Conservation (phyloP, 768 basidiomycete genomes). For the Suillus ampliporus region DNA sequence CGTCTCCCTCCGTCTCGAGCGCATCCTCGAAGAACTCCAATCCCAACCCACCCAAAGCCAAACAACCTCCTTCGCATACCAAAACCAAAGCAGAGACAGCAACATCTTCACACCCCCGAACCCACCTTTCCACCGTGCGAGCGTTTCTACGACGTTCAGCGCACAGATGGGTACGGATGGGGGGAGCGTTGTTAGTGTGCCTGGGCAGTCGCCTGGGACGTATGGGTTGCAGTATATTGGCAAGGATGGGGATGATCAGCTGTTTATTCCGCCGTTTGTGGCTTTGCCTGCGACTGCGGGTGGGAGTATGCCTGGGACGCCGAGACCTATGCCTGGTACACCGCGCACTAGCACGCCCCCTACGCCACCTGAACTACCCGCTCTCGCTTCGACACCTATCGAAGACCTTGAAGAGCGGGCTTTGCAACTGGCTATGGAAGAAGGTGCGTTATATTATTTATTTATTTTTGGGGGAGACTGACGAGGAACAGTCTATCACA, state of each 20-base stretch:
- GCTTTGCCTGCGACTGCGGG: conserved; percentile 24
- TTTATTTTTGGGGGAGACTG: too few relatives aligned
- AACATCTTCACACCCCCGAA: conserved; percentile 1
- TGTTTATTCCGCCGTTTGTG: conserved; percentile 29
- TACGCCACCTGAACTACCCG: conserved; percentile 12
- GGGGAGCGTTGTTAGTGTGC: conserved; percentile 3
- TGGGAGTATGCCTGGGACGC: conserved; percentile 22
- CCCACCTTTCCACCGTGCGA: conserved; percentile 15
- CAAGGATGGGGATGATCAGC: conserved; percentile 63
- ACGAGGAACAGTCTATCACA: conserved; percentile 52
- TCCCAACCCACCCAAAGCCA: conserved; percentile 24
- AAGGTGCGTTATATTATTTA: too few relatives aligned
- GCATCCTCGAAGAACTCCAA: conserved; percentile 36
- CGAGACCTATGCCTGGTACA: conserved; percentile 28
- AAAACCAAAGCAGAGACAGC: neutral
- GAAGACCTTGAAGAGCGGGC: conserved; percentile 55
- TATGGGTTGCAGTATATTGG: conserved; percentile 74
- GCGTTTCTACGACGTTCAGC: conserved; percentile 29
- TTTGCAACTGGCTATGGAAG: conserved; percentile 55
- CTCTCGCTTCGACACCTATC: conserved; percentile 24
- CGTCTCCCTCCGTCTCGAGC: conserved; percentile 44
- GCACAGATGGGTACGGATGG: conserved; percentile 20
- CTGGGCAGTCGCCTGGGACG: conserved; percentile 42
- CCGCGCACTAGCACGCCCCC: neutral
- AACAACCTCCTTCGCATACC: conserved; percentile 30